Conservation (phyloP, 352 stramenopile genomes). For the Phytophthora nicotianae region DNA sequence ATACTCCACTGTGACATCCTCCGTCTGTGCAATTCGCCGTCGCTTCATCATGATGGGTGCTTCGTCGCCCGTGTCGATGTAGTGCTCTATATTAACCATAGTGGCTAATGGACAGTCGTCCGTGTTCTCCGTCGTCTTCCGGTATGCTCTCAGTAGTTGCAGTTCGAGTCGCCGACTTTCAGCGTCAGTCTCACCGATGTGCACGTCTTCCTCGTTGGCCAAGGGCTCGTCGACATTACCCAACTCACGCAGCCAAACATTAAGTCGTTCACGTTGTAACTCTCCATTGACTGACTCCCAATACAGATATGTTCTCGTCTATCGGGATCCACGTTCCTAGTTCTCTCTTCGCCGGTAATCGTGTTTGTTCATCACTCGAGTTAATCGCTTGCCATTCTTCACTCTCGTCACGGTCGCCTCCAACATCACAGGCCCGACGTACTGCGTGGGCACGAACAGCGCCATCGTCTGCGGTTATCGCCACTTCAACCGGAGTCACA, state of each 20-base stretch:
- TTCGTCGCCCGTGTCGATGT: conserved; percentile 2
- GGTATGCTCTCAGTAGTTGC: neutral
- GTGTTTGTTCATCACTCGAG: neutral
- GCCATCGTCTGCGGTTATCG: neutral
- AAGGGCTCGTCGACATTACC: neutral
- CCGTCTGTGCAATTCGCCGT: neutral
- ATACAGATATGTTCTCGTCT: neutral
- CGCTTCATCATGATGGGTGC: conserved; percentile 3
- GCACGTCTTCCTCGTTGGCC: neutral
- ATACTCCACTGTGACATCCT: neutral
- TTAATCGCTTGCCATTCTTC: neutral
- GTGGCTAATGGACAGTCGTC: neutral
- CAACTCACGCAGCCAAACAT: neutral
- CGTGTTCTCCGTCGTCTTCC: neutral
- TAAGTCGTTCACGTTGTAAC: neutral
- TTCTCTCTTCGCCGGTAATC: conserved; percentile 3
- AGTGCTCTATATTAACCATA: neutral
- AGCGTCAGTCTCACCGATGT: neutral
- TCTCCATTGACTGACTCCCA: neutral
- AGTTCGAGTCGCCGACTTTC: neutral
- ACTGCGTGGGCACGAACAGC: neutral
- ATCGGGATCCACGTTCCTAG: neutral
- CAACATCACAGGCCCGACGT: neutral
- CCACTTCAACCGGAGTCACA: neutral
- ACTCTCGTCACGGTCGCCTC: neutral